Percentiles rank a stretch among this genome's conserved stretches.
phyloP scores from a whole-genome alignment of 805 yeast species.

The Clavispora vitiphila region DNA sequence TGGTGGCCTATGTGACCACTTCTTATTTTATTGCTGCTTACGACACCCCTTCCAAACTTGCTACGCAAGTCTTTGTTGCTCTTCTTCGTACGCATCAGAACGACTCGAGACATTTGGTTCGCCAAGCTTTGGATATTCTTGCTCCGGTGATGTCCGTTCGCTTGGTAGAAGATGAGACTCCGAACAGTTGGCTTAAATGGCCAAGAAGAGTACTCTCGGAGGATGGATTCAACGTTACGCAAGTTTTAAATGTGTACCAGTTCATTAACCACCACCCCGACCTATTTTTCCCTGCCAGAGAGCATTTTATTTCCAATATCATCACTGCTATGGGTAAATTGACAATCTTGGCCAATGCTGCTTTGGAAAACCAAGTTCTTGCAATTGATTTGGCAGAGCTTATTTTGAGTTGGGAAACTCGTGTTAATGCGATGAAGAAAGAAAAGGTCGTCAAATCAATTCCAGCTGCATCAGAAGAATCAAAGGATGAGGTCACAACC shows the following conservation, averaged over 20 bases:
- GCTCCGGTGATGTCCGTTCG: constrained; percentile 83
- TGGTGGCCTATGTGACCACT: constrained; percentile 87
- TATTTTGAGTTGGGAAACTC: constrained; percentile 79
- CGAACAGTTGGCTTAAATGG: constrained; percentile 83
- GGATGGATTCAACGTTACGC: constrained; percentile 80
- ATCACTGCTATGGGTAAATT: constrained; percentile 90
- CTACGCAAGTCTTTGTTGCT: constrained; percentile 90
- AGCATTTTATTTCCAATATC: constrained; percentile 81
- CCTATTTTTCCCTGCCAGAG: constrained; percentile 79
- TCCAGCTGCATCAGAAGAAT: neutral
- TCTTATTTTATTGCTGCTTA: constrained; percentile 80
- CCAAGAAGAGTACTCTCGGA: constrained; percentile 89
- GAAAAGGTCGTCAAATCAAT: neutral
- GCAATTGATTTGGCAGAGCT: constrained; percentile 89
- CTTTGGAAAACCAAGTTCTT: constrained; percentile 72
- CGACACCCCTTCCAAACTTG: constrained; percentile 84
- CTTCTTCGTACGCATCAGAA: constrained; percentile 76
- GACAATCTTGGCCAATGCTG: constrained; percentile 70
- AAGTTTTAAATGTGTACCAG: constrained; percentile 82
- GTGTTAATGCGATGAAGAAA: constrained; percentile 27
- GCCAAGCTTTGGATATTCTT: constrained; percentile 79
- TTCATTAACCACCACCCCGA: constrained; percentile 84
- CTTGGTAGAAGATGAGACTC: constrained; percentile 49
- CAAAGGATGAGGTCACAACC: neutral
- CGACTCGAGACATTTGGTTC: constrained; percentile 78